Evolutionary conservation across 257 asterid species (phyloP).

Genomic region (Orobanche coerulescens): DNA sequence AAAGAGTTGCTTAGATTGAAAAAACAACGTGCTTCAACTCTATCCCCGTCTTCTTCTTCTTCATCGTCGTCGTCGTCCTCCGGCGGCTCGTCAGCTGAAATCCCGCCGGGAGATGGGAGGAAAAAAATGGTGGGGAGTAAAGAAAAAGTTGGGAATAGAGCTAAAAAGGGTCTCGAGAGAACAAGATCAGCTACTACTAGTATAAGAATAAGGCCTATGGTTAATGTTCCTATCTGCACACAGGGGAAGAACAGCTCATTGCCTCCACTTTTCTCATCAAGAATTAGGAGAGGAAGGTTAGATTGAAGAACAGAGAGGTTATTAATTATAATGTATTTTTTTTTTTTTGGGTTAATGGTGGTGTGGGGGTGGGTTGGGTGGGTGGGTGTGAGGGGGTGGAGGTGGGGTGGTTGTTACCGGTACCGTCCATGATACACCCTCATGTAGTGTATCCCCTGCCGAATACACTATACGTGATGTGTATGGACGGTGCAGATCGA

Average conservation of each 20-base stretch:
- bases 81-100: conserved; percentile 23
- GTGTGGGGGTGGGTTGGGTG: too few species aligned
- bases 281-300: conserved; percentile 29
- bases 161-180: conserved; percentile 64
- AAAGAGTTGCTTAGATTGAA: conserved; percentile 61
- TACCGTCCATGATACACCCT: too few species aligned
- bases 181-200: conserved; percentile 49
- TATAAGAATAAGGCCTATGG: conserved; percentile 62
- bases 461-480: too few species aligned
- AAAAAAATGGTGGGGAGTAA: conserved; percentile 26
- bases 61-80: conserved; percentile 43
- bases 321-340: neutral
- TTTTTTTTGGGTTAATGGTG: neutral
- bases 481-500: too few species aligned
- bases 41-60: conserved; percentile 36
- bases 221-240: conserved; percentile 71
- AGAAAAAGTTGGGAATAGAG: conserved; percentile 42
- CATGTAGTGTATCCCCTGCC: too few species aligned
- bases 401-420: too few species aligned
- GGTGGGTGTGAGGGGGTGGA: too few species aligned
- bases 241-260: conserved; percentile 39
- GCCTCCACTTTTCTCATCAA: conserved; percentile 55
- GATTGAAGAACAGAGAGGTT: neutral
- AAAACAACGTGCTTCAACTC: conserved; percentile 48
- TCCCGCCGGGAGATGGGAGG: conserved; percentile 24